Evolutionary conservation across 805 yeast genomes (phyloP).

Genomic region (Candida sanyiensis): DNA sequence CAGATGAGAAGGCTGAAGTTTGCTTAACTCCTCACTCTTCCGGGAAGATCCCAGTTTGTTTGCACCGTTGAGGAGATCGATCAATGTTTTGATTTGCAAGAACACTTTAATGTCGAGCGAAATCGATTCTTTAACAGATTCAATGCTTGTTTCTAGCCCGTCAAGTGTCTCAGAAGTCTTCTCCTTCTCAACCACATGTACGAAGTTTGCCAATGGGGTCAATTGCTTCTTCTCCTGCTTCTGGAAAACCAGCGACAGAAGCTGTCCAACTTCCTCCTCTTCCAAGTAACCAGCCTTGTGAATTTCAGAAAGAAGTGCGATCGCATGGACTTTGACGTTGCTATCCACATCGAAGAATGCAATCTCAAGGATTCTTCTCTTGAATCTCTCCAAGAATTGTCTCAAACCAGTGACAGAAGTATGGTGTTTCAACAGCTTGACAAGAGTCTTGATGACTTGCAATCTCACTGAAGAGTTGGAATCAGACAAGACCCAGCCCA

Average conservation of each 20-base stretch:
- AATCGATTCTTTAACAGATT: conserved; percentile 18
- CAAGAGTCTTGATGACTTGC: conserved; percentile 55
- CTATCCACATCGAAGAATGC: conserved; percentile 49
- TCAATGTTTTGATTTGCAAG: conserved; percentile 26
- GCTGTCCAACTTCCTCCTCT: conserved; percentile 43
- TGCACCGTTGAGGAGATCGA: conserved; percentile 28
- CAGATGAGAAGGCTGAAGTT: conserved; percentile 9
- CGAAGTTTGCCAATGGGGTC: conserved; percentile 50
- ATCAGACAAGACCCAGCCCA: conserved; percentile 86
- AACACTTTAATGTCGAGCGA: conserved; percentile 27
- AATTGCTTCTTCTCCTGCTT: conserved; percentile 26
- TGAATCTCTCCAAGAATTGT: conserved; percentile 74
- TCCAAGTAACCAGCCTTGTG: conserved; percentile 58
- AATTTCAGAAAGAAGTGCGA: conserved; percentile 49
- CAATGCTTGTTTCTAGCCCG: conserved; percentile 29
- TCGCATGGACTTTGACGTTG: conserved; percentile 46
- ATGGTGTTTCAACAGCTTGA: conserved; percentile 41
- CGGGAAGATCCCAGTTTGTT: conserved; percentile 9
- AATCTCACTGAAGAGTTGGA: conserved; percentile 51
- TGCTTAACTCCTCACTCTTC: conserved; percentile 10
- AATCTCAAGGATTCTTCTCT: conserved; percentile 59
- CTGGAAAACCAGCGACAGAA: conserved; percentile 40
- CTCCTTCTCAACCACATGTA: conserved; percentile 39
- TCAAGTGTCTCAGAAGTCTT: conserved; percentile 34
- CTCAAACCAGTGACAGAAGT: conserved; percentile 59